Evolutionary conservation across 768 basidiomycete genomes (phyloP).

Genomic region (Wakefieldia striispora): DNA sequence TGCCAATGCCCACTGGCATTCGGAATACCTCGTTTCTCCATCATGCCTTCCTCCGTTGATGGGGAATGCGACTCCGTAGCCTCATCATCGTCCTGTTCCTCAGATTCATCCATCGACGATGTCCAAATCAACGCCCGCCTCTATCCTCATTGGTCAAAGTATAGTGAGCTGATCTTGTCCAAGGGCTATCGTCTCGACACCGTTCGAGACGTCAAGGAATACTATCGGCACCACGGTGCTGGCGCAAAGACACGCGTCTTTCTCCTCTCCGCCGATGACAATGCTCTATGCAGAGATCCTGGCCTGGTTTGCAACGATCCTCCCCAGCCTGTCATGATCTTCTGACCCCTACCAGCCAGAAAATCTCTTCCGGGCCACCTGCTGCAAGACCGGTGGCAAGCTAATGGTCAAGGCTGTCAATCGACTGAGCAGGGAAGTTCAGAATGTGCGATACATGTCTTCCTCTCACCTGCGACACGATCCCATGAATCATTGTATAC

Average conservation of each 20-base stretch:
- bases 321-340: background rate
- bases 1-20: slow-evolving; percentile 1
- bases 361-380: slow-evolving; percentile 67
- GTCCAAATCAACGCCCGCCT: slow-evolving; percentile 55
- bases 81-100: slow-evolving; percentile 44
- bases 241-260: slow-evolving; percentile 14
- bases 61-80: slow-evolving; percentile 22
- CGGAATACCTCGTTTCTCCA: slow-evolving; percentile 44
- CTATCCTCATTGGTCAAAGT: slow-evolving; percentile 60
- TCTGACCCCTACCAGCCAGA: slow-evolving; percentile 49
- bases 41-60: slow-evolving; percentile 69
- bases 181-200: slow-evolving; percentile 69
- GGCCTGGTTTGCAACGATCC: slow-evolving; percentile 52
- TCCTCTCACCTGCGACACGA: slow-evolving; percentile 50
- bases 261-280: slow-evolving; percentile 43
- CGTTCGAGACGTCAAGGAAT: slow-evolving; percentile 59
- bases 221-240: slow-evolving; percentile 42
- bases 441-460: slow-evolving; percentile 55
- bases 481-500: slow-evolving; percentile 75
- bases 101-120: slow-evolving; percentile 51
- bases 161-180: slow-evolving; percentile 43
- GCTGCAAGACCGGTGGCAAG: slow-evolving; percentile 47
- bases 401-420: slow-evolving; percentile 72
- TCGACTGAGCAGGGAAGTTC: slow-evolving; percentile 58
- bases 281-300: slow-evolving; percentile 65